Conservation (phyloP, 768 basidiomycete species). For the Pleurotus djamor region DNA sequence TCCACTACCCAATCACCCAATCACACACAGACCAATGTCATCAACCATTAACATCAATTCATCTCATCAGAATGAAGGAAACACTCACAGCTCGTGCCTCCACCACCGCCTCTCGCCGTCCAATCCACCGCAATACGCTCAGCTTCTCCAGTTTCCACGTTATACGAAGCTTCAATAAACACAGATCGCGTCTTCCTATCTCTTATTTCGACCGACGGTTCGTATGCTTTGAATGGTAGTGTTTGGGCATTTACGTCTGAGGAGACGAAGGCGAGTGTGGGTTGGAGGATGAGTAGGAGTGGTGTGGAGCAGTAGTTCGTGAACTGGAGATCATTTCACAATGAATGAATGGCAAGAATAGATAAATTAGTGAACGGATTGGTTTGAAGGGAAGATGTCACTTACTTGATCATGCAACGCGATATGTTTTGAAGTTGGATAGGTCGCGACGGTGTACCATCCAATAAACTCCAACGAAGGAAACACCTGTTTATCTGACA, state of each 20-base stretch:
- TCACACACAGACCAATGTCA: not conserved
- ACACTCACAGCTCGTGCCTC: conserved; percentile 73
- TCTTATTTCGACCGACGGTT: conserved; percentile 83
- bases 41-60: not conserved
- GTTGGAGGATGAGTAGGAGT: conserved; percentile 77
- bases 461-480: conserved; percentile 97
- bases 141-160: conserved; percentile 96
- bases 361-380: too few relatives aligned
- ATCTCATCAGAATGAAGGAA: not conserved
- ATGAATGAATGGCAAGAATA: not conserved
- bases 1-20: conserved; percentile 57
- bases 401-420: conserved; percentile 82
- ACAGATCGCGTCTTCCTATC: conserved; percentile 75
- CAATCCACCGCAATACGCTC: conserved; percentile 99
- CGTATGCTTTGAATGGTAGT: conserved; percentile 92
- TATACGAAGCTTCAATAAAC: conserved; percentile 84
- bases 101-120: conserved; percentile 83
- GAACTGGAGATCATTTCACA: conserved; percentile 50
- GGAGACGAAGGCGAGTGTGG: conserved; percentile 41
- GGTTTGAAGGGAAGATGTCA: not conserved
- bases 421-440: conserved; percentile 74
- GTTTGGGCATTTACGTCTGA: conserved; percentile 63
- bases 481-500: conserved; percentile 94
- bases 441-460: conserved; percentile 91
- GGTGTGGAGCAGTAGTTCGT: conserved; percentile 84